A percentile compares a stretch with the other conserved stretches of the same genome.
Evolutionary conservation across 148 eudicot species (phyloP).

Genomic region (Cornus kousa): DNA sequence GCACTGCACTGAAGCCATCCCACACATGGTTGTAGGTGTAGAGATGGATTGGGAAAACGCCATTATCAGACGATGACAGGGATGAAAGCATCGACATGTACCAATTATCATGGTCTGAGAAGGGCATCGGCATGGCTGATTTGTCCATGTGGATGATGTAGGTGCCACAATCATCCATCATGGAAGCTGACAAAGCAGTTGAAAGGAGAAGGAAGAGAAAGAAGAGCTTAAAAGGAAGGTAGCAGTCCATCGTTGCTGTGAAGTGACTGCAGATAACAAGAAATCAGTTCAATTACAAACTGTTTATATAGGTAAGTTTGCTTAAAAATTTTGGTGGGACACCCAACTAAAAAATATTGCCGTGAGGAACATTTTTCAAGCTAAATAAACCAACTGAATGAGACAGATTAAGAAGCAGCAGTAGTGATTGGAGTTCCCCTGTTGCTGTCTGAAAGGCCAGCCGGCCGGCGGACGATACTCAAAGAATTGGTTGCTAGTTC

Average conservation of each 20-base stretch:
- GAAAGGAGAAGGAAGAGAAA: neutral
- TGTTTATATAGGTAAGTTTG: too few species aligned
- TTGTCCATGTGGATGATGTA: slow-evolving; percentile 17
- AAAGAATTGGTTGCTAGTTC: too few species aligned
- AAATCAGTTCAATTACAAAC: neutral
- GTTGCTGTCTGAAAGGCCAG: too few species aligned
- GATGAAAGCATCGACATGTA: slow-evolving; percentile 25
- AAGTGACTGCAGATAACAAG: neutral
- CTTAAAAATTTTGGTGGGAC: too few species aligned
- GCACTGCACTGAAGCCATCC: slow-evolving; percentile 28
- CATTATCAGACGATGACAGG: neutral
- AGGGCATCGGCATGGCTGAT: slow-evolving; percentile 26
- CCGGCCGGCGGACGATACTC: too few species aligned
- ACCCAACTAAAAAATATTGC: too few species aligned
- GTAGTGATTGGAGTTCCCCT: too few species aligned
- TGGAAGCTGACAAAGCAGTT: neutral
- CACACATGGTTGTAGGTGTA: slow-evolving; percentile 26
- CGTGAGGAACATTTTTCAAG: neutral
- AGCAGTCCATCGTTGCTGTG: neutral
- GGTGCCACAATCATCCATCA: neutral
- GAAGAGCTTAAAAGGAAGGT: neutral
- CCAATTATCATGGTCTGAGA: slow-evolving; percentile 21
- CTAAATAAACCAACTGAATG: neutral
- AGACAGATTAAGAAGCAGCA: neutral
- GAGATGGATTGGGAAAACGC: slow-evolving; percentile 8